phyloP scores from a whole-genome alignment of 176 grass and related monocot species.

The Aegilops longissima region DNA sequence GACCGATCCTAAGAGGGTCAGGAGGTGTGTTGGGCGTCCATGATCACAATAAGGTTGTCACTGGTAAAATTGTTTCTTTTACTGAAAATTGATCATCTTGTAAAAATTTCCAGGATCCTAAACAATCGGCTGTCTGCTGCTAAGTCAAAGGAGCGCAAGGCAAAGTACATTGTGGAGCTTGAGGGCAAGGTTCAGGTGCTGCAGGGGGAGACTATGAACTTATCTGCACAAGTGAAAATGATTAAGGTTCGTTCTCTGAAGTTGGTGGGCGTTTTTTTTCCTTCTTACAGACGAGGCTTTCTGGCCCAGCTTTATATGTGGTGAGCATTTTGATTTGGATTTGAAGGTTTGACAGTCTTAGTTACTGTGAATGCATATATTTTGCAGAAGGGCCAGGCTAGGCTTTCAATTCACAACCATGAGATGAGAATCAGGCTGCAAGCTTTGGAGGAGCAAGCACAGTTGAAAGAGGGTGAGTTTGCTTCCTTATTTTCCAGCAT shows the following conservation, averaged over 20 bases:
- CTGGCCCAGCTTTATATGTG: not conserved
- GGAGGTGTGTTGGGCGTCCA: slow-evolving; percentile 50
- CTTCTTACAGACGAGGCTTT: not conserved
- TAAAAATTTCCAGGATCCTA: slow-evolving; percentile 61
- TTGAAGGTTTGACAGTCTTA: not conserved
- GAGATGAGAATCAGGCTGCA: slow-evolving; percentile 76
- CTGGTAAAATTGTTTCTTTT: not conserved
- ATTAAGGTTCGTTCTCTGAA: slow-evolving; percentile 51
- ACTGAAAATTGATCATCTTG: slow-evolving; percentile 13
- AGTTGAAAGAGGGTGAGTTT: slow-evolving; percentile 63
- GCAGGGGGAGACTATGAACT: slow-evolving; percentile 60
- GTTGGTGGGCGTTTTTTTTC: not conserved
- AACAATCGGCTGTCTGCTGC: slow-evolving; percentile 71
- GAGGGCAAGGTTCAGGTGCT: slow-evolving; percentile 72
- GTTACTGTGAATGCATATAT: not conserved
- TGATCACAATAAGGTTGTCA: not conserved
- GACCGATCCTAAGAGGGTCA: slow-evolving; percentile 81
- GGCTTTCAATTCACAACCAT: slow-evolving; percentile 59
- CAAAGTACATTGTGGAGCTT: slow-evolving; percentile 67
- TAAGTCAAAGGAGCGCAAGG: slow-evolving; percentile 88
- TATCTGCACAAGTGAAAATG: slow-evolving; percentile 50
- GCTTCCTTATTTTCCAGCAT: slow-evolving; percentile 18
- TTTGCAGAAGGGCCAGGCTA: slow-evolving; percentile 51
- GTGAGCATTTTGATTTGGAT: not conserved
- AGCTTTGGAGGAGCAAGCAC: slow-evolving; percentile 56